Conservation (phyloP, 2,329 filamentous ascomycete genomes). For the Pseudomassariella vexata region DNA sequence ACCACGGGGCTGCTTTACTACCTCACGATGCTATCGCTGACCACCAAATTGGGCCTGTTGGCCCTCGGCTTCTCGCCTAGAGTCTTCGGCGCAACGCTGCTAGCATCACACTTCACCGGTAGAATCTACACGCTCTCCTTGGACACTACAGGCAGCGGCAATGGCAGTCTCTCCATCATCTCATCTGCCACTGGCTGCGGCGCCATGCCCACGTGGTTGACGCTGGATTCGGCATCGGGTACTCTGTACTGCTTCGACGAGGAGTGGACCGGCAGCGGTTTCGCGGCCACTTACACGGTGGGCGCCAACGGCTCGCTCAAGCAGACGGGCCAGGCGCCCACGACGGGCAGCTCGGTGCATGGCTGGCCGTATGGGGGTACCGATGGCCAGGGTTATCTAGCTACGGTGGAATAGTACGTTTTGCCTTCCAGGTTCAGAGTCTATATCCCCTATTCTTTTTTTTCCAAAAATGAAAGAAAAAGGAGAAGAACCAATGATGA, state of each 20-base stretch:
- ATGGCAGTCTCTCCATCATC: conserved; percentile 20
- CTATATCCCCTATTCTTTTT: not conserved
- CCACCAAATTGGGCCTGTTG: too few species aligned
- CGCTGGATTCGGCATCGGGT: conserved; percentile 22
- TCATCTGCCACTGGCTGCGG: conserved; percentile 25
- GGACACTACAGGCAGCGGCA: conserved; percentile 14
- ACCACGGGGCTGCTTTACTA: too few species aligned
- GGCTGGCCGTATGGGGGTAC: conserved; percentile 32
- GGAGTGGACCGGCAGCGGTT: conserved; percentile 27
- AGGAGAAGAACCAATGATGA: conserved; percentile 10
- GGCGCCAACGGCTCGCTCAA: conserved; percentile 24
- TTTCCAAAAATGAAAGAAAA: not conserved
- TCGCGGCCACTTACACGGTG: conserved; percentile 27
- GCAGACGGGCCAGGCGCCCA: conserved; percentile 23
- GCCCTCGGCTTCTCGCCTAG: conserved; percentile 1
- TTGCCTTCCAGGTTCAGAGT: not conserved
- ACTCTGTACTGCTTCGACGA: conserved; percentile 32
- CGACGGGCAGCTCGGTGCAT: conserved; percentile 32
- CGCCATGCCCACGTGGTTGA: conserved; percentile 31
- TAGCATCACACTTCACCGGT: conserved; percentile 34
- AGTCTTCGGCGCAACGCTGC: conserved; percentile 23
- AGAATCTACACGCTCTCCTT: conserved; percentile 30
- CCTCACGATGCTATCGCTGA: too few species aligned
- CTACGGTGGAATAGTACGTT: conserved; percentile 37
- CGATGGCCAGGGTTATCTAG: conserved; percentile 33